Conservation (phyloP, 805 yeast genomes). For the Kodamaea neixiangensis region DNA sequence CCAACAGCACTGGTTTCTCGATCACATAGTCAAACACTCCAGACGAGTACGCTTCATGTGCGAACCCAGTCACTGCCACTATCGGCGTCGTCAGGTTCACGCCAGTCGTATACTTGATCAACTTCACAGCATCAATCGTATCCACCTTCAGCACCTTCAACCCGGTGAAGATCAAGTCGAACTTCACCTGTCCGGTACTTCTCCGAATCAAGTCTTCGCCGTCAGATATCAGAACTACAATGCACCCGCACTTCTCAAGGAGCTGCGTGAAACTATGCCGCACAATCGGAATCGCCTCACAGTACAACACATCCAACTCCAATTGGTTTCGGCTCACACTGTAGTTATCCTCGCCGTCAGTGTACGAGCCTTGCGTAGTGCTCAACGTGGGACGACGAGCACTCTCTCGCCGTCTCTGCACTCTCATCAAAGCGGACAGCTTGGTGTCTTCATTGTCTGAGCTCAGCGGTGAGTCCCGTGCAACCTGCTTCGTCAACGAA, state of each 20-base stretch:
- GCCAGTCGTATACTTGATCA: constrained; percentile 73
- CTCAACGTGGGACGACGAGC: constrained; percentile 27
- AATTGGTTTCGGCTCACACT: constrained; percentile 7
- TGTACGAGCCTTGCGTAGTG: constrained; percentile 8
- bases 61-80: constrained; percentile 70
- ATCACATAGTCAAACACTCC: constrained; percentile 66
- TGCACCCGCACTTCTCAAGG: constrained; percentile 72
- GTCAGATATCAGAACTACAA: constrained; percentile 71
- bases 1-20: constrained; percentile 62
- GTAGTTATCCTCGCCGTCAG: constrained; percentile 6
- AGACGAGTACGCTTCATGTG: constrained; percentile 60
- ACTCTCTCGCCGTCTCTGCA: constrained; percentile 56
- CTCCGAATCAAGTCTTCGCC: constrained; percentile 84
- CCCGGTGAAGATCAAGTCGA: constrained; percentile 82
- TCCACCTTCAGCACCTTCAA: constrained; percentile 65
- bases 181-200: constrained; percentile 79
- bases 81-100: constrained; percentile 78
- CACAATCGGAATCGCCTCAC: constrained; percentile 86
- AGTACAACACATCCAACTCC: constrained; percentile 68
- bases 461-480: constrained; percentile 47
- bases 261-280: constrained; percentile 65
- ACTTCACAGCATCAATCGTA: constrained; percentile 73
- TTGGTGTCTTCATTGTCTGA: constrained; percentile 67
- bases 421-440: constrained; percentile 51
- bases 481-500: constrained; percentile 29